Conservation (phyloP, 352 stramenopile species). For the Phytopythium mirpurense region DNA sequence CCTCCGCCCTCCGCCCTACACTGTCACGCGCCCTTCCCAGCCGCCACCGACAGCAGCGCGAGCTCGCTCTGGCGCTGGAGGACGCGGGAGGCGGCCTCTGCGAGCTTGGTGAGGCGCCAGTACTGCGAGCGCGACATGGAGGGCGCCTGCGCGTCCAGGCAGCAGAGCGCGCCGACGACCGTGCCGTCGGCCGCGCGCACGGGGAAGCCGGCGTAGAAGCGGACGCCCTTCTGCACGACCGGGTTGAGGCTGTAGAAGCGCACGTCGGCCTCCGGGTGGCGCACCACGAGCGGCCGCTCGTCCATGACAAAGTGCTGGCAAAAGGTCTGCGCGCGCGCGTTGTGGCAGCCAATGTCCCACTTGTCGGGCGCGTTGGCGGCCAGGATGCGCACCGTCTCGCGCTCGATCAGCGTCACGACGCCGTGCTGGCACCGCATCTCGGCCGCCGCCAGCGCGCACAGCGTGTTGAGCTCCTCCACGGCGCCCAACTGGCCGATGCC, state of each 20-base stretch:
- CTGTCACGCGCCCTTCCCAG: too few relatives aligned
- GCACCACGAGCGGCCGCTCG: constrained; percentile 24
- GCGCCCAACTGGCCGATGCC: constrained; percentile 15
- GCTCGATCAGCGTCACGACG: constrained; percentile 26
- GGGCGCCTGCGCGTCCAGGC: constrained; percentile 21
- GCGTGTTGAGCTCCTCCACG: constrained; percentile 22
- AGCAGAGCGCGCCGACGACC: constrained; percentile 24
- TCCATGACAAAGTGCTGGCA: constrained; percentile 43
- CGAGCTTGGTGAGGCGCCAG: constrained; percentile 26
- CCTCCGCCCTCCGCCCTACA: too few relatives aligned
- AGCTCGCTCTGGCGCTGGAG: constrained; percentile 9
- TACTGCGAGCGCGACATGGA: constrained; percentile 32
- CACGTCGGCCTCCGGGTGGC: too few relatives aligned
- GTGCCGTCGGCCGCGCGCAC: constrained; percentile 9
- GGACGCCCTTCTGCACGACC: constrained; percentile 14
- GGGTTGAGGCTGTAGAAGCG: constrained; percentile 31
- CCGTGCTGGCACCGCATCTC: constrained; percentile 23
- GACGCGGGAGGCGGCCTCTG: constrained; percentile 19
- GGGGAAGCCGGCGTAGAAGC: constrained; percentile 34
- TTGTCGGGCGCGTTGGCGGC: constrained; percentile 18
- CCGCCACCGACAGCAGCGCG: not conserved
- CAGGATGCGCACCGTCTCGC: constrained; percentile 20
- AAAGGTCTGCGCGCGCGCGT: constrained; percentile 30
- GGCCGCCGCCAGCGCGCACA: constrained; percentile 24
- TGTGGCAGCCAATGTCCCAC: constrained; percentile 22